phyloP scores from a whole-genome alignment of 495 filamentous ascomycete species.

The Podospora bellae-mahoneyi region DNA sequence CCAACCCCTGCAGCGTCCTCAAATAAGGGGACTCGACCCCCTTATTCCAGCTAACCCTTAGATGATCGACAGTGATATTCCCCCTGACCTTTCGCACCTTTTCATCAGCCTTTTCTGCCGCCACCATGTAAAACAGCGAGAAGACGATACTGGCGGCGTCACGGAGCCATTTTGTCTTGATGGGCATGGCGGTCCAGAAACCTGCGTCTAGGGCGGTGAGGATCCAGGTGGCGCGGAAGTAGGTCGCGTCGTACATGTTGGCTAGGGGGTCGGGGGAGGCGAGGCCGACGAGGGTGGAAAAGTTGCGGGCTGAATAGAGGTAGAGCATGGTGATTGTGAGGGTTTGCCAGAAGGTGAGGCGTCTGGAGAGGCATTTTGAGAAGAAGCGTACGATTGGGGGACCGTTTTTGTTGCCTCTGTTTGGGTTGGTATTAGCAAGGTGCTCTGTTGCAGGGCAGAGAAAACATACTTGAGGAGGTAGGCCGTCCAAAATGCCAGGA shows the following conservation, averaged over 20 bases:
- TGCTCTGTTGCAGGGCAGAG: not conserved
- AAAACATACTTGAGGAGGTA: conserved; percentile 67
- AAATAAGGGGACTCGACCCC: conserved; percentile 74
- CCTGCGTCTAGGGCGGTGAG: conserved; percentile 92
- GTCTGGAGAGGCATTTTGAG: conserved; percentile 62
- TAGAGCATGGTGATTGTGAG: conserved; percentile 84
- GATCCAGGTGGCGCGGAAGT: conserved; percentile 97
- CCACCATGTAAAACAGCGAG: conserved; percentile 82
- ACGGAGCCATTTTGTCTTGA: conserved; percentile 74
- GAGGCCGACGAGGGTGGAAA: conserved; percentile 84
- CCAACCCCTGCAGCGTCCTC: conserved; percentile 59
- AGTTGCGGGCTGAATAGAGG: conserved; percentile 88
- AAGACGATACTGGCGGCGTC: conserved; percentile 82
- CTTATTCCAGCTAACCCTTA: conserved; percentile 95
- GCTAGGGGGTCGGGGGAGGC: conserved; percentile 91
- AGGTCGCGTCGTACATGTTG: conserved; percentile 90
- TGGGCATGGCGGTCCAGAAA: conserved; percentile 97
- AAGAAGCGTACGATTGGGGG: conserved; percentile 71
- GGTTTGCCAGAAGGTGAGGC: conserved; percentile 82
- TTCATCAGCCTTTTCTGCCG: conserved; percentile 91
- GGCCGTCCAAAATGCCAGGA: conserved; percentile 84
- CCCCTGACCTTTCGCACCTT: conserved; percentile 91
- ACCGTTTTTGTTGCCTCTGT: conserved; percentile 81
- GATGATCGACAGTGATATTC: conserved; percentile 82
- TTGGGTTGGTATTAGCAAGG: not conserved